Evolutionary conservation across 2,329 filamentous ascomycete species (phyloP).

Genomic region (Pyrenophora seminiperda): DNA sequence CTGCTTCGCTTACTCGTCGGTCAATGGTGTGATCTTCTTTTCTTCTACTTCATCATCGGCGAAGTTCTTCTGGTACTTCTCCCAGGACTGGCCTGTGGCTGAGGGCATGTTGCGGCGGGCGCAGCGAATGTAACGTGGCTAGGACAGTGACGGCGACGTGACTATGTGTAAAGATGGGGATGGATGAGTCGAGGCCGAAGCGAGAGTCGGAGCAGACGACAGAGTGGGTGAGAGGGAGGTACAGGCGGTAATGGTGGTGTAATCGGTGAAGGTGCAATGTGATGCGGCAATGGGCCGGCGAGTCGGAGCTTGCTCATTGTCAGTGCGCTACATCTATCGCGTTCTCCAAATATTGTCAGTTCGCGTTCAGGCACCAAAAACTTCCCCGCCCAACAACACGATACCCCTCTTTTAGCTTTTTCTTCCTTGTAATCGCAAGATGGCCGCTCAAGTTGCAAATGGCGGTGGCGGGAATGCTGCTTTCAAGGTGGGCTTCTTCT

Average conservation of each 20-base stretch:
- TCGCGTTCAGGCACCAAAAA: conserved; percentile 33
- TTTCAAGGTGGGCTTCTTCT: conserved; percentile 62
- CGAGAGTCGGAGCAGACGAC: conserved; percentile 4
- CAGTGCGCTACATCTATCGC: conserved; percentile 20
- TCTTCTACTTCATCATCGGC: conserved; percentile 96
- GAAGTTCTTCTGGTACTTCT: conserved; percentile 98
- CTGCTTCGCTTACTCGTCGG: conserved; percentile 77
- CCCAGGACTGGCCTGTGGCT: conserved; percentile 92
- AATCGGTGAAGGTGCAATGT: conserved; percentile 25
- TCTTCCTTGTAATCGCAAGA: conserved; percentile 24
- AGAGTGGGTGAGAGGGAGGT: background rate
- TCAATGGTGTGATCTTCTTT: conserved; percentile 98
- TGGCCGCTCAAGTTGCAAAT: conserved; percentile 43
- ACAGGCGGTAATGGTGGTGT: conserved; percentile 23
- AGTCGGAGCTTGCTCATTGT: conserved; percentile 18
- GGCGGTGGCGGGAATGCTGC: conserved; percentile 62
- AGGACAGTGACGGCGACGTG: conserved; percentile 8
- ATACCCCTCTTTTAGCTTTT: conserved; percentile 26
- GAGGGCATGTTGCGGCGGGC: conserved; percentile 71
- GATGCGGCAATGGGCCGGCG: conserved; percentile 31
- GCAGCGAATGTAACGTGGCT: conserved; percentile 14
- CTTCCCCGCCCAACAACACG: conserved; percentile 27
- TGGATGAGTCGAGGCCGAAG: background rate
- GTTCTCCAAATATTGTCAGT: conserved; percentile 34
- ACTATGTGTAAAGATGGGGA: background rate